Evolutionary conservation across 805 yeast genomes (phyloP).

Genomic region (Lachancea kluyveri): DNA sequence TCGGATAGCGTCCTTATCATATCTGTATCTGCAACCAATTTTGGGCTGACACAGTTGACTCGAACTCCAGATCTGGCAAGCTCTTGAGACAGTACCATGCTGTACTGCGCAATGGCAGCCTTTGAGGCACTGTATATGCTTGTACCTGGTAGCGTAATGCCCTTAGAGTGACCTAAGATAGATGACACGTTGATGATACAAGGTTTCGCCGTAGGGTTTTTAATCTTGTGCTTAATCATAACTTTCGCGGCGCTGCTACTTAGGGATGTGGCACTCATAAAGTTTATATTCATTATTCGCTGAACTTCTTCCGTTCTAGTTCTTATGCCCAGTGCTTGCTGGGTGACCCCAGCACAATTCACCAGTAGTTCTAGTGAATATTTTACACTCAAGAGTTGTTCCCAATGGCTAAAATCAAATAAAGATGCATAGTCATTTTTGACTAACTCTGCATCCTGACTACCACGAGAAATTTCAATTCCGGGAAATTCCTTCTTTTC

Average conservation of each 20-base stretch:
- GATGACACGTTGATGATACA: slow-evolving; percentile 27
- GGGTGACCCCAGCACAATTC: slow-evolving; percentile 30
- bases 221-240: slow-evolving; percentile 18
- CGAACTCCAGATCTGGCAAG: slow-evolving; percentile 14
- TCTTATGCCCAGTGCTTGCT: slow-evolving; percentile 18
- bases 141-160: slow-evolving; percentile 22
- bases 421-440: no score
- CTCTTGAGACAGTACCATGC: slow-evolving; percentile 21
- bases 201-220: slow-evolving; percentile 8
- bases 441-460: no score
- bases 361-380: slow-evolving; percentile 21
- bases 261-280: slow-evolving; percentile 22
- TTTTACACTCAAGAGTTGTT: slow-evolving; percentile 1
- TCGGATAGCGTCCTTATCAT: slow-evolving; percentile 15
- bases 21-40: slow-evolving; percentile 24
- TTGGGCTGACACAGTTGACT: slow-evolving; percentile 16
- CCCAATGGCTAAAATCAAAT: neutral
- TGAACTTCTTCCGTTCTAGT: slow-evolving; percentile 13
- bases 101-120: slow-evolving; percentile 25
- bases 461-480: slow-evolving; percentile 7
- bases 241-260: slow-evolving; percentile 17
- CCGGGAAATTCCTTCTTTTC: slow-evolving; percentile 10
- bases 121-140: slow-evolving; percentile 29
- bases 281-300: slow-evolving; percentile 23
- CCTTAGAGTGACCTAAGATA: slow-evolving; percentile 15